phyloP scores from a whole-genome alignment of 2,329 filamentous ascomycete genomes.

The Fusarium ambrosium region DNA sequence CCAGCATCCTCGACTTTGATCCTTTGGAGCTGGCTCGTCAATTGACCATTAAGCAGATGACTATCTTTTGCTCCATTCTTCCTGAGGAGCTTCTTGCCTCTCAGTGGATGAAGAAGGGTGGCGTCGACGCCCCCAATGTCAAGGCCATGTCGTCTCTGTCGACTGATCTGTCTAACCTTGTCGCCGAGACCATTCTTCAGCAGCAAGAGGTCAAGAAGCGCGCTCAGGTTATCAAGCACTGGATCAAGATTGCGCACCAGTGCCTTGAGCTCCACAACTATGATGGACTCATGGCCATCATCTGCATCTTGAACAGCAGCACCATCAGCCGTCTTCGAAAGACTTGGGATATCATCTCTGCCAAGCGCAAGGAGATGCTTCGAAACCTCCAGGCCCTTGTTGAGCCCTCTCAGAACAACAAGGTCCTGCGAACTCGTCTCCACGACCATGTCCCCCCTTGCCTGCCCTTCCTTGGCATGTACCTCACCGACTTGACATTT shows the following conservation, averaged over 20 bases:
- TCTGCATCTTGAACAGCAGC: constrained; percentile 92
- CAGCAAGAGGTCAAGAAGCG: constrained; percentile 94
- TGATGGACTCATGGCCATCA: constrained; percentile 95
- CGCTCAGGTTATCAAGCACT: constrained; percentile 92
- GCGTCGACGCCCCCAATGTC: constrained; percentile 86
- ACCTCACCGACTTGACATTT: constrained; percentile 95
- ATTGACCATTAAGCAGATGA: constrained; percentile 91
- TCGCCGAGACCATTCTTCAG: constrained; percentile 91
- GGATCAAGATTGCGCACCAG: constrained; percentile 93
- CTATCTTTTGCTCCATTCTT: constrained; percentile 90
- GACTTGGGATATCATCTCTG: constrained; percentile 91
- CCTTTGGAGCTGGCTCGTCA: constrained; percentile 92
- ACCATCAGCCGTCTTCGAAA: constrained; percentile 88
- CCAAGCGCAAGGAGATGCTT: constrained; percentile 84
- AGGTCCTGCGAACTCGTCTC: constrained; percentile 84
- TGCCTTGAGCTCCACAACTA: constrained; percentile 95
- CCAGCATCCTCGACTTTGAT: constrained; percentile 90
- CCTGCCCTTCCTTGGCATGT: constrained; percentile 95
- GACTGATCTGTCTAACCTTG: constrained; percentile 91
- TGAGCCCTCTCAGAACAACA: constrained; percentile 92
- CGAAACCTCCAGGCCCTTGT: constrained; percentile 86
- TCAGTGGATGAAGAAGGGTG: constrained; percentile 93
- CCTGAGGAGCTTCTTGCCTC: constrained; percentile 92
- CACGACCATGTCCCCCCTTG: constrained; percentile 91
- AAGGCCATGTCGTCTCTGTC: constrained; percentile 94